Evolutionary conservation across 2,329 filamentous ascomycete species (phyloP).

Genomic region (Falciphora oryzae): DNA sequence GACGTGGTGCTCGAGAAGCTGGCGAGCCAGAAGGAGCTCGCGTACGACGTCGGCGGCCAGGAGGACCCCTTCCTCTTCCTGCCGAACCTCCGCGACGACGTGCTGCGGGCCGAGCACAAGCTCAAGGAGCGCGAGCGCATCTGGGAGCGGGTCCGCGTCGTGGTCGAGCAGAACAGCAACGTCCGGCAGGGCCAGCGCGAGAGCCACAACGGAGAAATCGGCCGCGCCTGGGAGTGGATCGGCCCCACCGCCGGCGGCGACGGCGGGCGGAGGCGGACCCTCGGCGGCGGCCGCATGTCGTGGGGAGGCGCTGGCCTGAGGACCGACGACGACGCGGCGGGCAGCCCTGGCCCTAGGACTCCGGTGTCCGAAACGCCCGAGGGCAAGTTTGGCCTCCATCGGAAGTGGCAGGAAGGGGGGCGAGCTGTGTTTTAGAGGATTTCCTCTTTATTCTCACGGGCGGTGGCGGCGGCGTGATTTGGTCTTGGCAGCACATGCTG

Average conservation of each 20-base stretch:
- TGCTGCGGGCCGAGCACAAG: slow-evolving; percentile 75
- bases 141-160: slow-evolving; percentile 74
- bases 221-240: slow-evolving; percentile 66
- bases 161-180: slow-evolving; percentile 93
- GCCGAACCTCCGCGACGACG: slow-evolving; percentile 85
- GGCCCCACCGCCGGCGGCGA: slow-evolving; percentile 43
- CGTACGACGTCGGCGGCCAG: slow-evolving; percentile 43
- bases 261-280: slow-evolving; percentile 31
- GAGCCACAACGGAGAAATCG: slow-evolving; percentile 59
- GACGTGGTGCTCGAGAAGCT: slow-evolving; percentile 78
- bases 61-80: slow-evolving; percentile 79
- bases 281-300: slow-evolving; percentile 45
- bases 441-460: background rate
- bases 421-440: slow-evolving; percentile 29
- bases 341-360: background rate
- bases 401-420: slow-evolving; percentile 33
- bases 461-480: background rate
- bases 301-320: slow-evolving; percentile 33
- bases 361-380: background rate
- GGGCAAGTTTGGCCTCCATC: slow-evolving; percentile 22
- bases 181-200: slow-evolving; percentile 70
- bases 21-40: slow-evolving; percentile 76
- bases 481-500: background rate
- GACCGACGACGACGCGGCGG: slow-evolving; percentile 23
- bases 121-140: slow-evolving; percentile 70